Evolutionary conservation across 2,329 filamentous ascomycete species (phyloP).

Genomic region (Fusarium haematococcum): DNA sequence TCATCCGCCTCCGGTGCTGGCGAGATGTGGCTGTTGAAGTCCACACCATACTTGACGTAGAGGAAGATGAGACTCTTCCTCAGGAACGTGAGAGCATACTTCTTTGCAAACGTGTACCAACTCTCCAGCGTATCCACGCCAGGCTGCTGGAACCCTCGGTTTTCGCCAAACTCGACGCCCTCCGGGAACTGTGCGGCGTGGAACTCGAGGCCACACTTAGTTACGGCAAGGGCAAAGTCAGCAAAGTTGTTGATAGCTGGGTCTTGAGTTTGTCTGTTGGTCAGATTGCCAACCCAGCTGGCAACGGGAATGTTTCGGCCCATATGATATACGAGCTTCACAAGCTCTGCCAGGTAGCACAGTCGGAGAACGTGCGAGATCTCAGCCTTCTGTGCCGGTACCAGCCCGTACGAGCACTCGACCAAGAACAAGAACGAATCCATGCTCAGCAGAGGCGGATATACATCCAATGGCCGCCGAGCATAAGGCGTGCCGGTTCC

Average conservation of each 20-base stretch:
- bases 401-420: slow-evolving; percentile 79
- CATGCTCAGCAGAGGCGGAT: slow-evolving; percentile 70
- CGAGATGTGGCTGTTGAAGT: slow-evolving; percentile 80
- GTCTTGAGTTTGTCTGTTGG: slow-evolving; percentile 57
- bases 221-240: slow-evolving; percentile 64
- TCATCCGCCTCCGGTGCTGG: slow-evolving; percentile 77
- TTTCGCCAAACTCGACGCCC: slow-evolving; percentile 46
- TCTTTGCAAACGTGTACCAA: slow-evolving; percentile 74
- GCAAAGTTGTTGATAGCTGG: slow-evolving; percentile 66
- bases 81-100: slow-evolving; percentile 90
- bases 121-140: slow-evolving; percentile 65
- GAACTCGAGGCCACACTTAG: slow-evolving; percentile 57
- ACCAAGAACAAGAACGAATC: slow-evolving; percentile 86
- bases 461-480: slow-evolving; percentile 58
- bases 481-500: slow-evolving; percentile 56
- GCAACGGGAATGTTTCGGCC: slow-evolving; percentile 64
- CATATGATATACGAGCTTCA: slow-evolving; percentile 78
- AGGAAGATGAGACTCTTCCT: slow-evolving; percentile 87
- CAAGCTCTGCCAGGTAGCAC: slow-evolving; percentile 91
- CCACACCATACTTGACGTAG: slow-evolving; percentile 88
- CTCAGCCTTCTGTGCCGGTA: slow-evolving; percentile 76
- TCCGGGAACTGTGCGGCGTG: slow-evolving; percentile 48
- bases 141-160: slow-evolving; percentile 66
- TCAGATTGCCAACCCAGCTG: slow-evolving; percentile 61
- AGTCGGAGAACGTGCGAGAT: slow-evolving; percentile 84